Conservation (phyloP, 1,139 yeast species). For the Yamadazyma songkhlaensis region DNA sequence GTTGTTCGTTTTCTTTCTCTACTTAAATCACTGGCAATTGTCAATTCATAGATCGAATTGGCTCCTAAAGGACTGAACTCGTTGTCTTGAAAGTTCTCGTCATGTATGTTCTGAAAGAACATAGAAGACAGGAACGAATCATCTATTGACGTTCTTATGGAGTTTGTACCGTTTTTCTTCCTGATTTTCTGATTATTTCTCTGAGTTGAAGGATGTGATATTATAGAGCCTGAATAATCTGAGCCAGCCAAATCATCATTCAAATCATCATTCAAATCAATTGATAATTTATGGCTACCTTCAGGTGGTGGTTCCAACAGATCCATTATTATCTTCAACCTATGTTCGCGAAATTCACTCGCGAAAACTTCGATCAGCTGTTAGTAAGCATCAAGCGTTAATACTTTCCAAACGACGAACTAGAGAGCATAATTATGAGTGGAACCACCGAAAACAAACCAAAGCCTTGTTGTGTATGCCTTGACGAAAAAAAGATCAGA, state of each 20-base stretch:
- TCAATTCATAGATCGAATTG: constrained; percentile 73
- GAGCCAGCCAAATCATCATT: constrained; percentile 39
- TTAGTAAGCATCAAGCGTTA: constrained; percentile 13
- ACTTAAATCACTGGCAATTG: constrained; percentile 55
- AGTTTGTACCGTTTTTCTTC: background rate
- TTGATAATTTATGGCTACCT: constrained; percentile 15
- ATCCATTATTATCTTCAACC: constrained; percentile 1
- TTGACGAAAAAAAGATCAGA: constrained; percentile 75
- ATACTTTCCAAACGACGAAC: too few species aligned
- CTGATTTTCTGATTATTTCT: background rate
- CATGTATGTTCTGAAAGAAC: constrained; percentile 24
- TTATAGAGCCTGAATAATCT: constrained; percentile 12
- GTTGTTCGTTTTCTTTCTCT: constrained; percentile 33
- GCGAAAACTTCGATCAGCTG: background rate
- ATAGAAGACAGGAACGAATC: constrained; percentile 35
- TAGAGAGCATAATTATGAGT: too few species aligned
- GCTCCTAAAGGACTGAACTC: constrained; percentile 66
- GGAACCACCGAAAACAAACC: constrained; percentile 46
- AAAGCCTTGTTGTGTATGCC: constrained; percentile 96
- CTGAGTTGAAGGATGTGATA: constrained; percentile 9
- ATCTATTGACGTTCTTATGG: constrained; percentile 33
- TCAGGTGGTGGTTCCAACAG: background rate
- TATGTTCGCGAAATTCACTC: constrained; percentile 1
- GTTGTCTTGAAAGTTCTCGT: constrained; percentile 14
- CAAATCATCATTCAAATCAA: constrained; percentile 40